Conservation (phyloP, 495 filamentous ascomycete species). For the Evernia prunastri region DNA sequence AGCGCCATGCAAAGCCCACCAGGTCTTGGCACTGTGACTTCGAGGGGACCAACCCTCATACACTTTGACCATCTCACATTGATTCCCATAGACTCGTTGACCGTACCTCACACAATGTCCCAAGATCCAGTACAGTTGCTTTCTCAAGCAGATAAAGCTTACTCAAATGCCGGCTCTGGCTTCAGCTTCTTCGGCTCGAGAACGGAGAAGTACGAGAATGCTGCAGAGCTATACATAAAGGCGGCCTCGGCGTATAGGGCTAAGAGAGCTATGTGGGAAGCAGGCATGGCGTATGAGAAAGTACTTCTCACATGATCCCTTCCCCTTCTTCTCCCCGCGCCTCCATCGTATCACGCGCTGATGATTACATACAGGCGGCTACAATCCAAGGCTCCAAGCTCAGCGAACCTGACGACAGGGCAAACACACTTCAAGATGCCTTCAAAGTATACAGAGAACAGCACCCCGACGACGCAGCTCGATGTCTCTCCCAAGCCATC, state of each 20-base stretch:
- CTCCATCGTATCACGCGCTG: neutral
- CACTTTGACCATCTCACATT: too few species aligned
- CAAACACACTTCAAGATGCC: slow-evolving; percentile 69
- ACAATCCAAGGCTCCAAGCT: slow-evolving; percentile 65
- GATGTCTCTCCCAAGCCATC: slow-evolving; percentile 68
- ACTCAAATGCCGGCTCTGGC: slow-evolving; percentile 60
- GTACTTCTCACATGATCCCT: slow-evolving; percentile 44
- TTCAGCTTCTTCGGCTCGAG: slow-evolving; percentile 71
- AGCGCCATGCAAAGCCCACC: too few species aligned
- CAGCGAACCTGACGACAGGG: slow-evolving; percentile 82
- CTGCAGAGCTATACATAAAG: slow-evolving; percentile 71
- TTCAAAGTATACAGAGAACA: slow-evolving; percentile 83
- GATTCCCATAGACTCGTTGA: too few species aligned
- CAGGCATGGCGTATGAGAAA: slow-evolving; percentile 70
- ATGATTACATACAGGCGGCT: slow-evolving; percentile 51
- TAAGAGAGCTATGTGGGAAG: neutral
- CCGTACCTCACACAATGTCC: neutral
- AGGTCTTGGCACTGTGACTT: too few species aligned
- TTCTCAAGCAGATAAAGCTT: slow-evolving; percentile 69
- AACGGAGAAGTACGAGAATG: slow-evolving; percentile 77
- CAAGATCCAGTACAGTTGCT: neutral
- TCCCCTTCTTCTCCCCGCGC: neutral
- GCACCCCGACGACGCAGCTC: slow-evolving; percentile 68
- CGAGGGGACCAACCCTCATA: too few species aligned
- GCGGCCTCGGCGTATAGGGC: slow-evolving; percentile 33